Conservation (phyloP, 2,329 filamentous ascomycete genomes). For the Rhinocladiella similis region DNA sequence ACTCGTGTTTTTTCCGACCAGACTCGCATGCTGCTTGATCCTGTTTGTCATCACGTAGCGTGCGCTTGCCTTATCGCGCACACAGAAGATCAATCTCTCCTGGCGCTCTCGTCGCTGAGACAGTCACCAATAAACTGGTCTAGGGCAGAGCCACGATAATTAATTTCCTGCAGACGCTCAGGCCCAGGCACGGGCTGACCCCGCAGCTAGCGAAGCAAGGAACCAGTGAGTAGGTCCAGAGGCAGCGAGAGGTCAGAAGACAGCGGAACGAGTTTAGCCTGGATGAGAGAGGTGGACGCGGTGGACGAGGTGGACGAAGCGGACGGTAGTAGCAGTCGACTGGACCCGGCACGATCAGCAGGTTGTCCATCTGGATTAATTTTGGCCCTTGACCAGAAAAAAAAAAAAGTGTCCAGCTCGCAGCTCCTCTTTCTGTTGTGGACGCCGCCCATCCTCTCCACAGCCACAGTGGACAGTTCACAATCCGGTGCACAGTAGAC, state of each 20-base stretch:
- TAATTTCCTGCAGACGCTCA: conserved; percentile 23
- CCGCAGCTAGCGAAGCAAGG: conserved; percentile 22
- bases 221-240: conserved; percentile 16
- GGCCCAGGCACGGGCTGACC: conserved; percentile 24
- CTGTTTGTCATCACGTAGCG: neutral
- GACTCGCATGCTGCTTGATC: neutral
- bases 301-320: too few relatives aligned
- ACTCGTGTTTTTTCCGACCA: neutral
- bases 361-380: conserved; percentile 3
- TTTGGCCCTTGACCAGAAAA: neutral
- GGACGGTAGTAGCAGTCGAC: too few relatives aligned
- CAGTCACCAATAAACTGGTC: conserved; percentile 14
- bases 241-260: conserved; percentile 1
- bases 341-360: conserved; percentile 21
- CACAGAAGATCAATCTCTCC: conserved; percentile 13
- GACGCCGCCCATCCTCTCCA: neutral
- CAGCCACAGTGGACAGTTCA: neutral
- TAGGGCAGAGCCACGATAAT: conserved; percentile 6
- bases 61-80: neutral
- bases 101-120: conserved; percentile 19
- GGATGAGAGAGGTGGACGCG: neutral
- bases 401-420: neutral
- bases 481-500: neutral
- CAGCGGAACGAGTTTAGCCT: conserved; percentile 3
- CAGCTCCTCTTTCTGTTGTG: neutral